These are phyloP conservation scores for Urtica urens DNA, from an alignment of 306 rosid species.

Conservation along the genomic window DNA sequence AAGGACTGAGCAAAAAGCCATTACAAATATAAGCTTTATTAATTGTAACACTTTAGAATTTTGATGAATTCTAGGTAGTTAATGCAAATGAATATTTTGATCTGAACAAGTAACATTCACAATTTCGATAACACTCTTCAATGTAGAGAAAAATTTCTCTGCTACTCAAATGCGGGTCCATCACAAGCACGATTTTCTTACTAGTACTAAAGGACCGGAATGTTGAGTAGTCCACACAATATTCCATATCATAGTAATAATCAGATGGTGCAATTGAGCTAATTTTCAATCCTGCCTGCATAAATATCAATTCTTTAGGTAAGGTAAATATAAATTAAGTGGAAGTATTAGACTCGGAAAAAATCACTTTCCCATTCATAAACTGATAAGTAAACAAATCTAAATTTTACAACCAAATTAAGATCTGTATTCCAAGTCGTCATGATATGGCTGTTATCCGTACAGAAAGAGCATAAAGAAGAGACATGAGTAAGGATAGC, in stretches of 20 bases:
- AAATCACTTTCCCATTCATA: not conserved
- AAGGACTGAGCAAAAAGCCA: no score
- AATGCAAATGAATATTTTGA: no score
- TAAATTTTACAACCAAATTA: no score
- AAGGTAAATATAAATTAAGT: not conserved
- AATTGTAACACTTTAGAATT: no score
- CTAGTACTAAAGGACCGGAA: slow-evolving; percentile 50
- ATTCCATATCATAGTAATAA: slow-evolving; percentile 87
- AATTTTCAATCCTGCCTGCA: slow-evolving; percentile 52
- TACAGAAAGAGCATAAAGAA: slow-evolving; percentile 2
- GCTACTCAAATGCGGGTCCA: not conserved
- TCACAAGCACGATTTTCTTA: slow-evolving; percentile 11
- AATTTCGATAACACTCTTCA: no score
- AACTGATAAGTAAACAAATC: not conserved
- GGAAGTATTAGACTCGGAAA: not conserved
- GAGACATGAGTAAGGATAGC: slow-evolving; percentile 11
- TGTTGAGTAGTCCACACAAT: slow-evolving; percentile 81
- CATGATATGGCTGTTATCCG: no score
- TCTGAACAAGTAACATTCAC: no score
- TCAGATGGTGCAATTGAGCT: slow-evolving; percentile 38
- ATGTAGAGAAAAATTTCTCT: no score
- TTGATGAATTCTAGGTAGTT: no score
- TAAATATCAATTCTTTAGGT: slow-evolving; percentile 4
- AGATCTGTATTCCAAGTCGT: no score
- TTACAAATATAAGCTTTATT: no score